phyloP scores from a whole-genome alignment of 2,329 filamentous ascomycete species.

The Diaporthe citriasiana region DNA sequence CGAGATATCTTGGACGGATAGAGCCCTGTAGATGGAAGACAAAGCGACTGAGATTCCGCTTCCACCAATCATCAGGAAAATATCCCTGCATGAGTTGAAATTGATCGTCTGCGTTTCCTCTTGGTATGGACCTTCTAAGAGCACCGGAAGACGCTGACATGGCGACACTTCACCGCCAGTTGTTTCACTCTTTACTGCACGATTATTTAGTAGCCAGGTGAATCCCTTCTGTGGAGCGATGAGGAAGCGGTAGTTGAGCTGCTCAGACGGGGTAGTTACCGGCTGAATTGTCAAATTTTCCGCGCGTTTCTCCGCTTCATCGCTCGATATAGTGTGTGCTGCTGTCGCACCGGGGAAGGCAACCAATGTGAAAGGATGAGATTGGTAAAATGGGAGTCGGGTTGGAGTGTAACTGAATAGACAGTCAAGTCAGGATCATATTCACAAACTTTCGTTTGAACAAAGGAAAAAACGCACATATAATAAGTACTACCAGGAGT shows the following conservation, averaged over 20 bases:
- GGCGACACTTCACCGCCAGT: not conserved
- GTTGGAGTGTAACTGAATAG: slow-evolving; percentile 11
- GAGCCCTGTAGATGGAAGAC: slow-evolving; percentile 20
- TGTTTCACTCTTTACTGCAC: not conserved
- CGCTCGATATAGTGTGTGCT: no score
- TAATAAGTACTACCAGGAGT: slow-evolving; percentile 25
- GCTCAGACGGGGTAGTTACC: not conserved
- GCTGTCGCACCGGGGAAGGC: not conserved
- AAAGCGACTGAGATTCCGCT: slow-evolving; percentile 16
- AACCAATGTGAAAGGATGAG: slow-evolving; percentile 30
- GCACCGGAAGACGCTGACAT: not conserved
- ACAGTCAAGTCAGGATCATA: not conserved
- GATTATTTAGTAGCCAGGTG: not conserved
- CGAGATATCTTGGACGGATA: not conserved
- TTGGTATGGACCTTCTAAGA: slow-evolving; percentile 23
- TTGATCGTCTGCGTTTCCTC: not conserved
- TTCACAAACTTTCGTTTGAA: rapidly evolving
- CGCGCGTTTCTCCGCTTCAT: not conserved
- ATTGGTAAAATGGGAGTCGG: slow-evolving; percentile 21
- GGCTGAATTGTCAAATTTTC: not conserved
- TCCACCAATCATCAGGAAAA: slow-evolving; percentile 18
- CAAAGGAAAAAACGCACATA: not conserved
- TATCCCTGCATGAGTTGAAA: not conserved
- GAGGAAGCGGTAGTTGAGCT: slow-evolving; percentile 25
- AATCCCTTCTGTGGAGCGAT: slow-evolving; percentile 21